Conservation (phyloP, 2,329 filamentous ascomycete genomes). For the Colletotrichum aenigma region DNA sequence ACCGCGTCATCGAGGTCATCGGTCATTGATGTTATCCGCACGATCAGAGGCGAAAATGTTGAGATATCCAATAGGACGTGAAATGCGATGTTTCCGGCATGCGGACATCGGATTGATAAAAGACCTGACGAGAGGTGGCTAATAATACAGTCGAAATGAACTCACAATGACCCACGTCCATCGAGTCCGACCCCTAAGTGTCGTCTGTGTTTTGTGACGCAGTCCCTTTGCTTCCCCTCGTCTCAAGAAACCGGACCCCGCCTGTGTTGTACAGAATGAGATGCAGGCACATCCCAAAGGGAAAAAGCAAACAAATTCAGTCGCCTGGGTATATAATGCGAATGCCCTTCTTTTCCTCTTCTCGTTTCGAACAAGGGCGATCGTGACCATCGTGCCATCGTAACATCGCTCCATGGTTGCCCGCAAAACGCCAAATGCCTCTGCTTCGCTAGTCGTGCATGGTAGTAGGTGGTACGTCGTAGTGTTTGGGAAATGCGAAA, state of each 20-base stretch:
- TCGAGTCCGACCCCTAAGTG: background rate
- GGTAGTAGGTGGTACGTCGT: background rate
- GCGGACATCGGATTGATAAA: background rate
- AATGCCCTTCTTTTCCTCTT: background rate
- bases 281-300: background rate
- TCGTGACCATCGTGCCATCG: background rate
- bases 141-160: background rate
- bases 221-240: background rate
- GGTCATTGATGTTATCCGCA: background rate
- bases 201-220: background rate
- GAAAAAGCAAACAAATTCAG: background rate
- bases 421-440: background rate
- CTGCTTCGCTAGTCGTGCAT: background rate
- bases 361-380: background rate
- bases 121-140: background rate
- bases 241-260: background rate
- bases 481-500: background rate
- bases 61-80: background rate
- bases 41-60: background rate
- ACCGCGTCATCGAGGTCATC: background rate
- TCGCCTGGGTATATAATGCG: slow-evolving; percentile 17
- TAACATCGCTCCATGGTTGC: background rate
- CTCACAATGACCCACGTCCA: background rate
- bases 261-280: background rate
- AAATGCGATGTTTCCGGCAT: background rate